Base-by-base conservation (phyloP, 2,329 filamentous ascomycete species). In the Karstenula rhodostoma region DNA sequence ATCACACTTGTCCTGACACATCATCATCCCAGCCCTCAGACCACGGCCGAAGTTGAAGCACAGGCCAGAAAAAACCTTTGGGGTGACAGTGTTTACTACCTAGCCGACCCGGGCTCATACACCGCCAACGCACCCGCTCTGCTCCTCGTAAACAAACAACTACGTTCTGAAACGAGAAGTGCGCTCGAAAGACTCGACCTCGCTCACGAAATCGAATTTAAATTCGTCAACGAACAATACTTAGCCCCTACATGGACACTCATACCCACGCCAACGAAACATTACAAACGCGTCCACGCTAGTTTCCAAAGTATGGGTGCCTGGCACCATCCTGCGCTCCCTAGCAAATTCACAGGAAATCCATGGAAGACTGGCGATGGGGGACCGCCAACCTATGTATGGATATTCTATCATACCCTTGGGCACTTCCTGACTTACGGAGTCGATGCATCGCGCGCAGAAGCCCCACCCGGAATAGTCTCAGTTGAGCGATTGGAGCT, bases 161-260 rank as follows among this genome's bases (percentile, higher is more conserved):
- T 59, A 7, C 43, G 47, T 25, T 32, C 51, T 8, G 51, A 59
- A 25, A 50, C 43, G 17, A 15, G 19, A 33, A 44, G 22, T 4
- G 40, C 25, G 9, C 33, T 50, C 9, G 23, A 43, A 13, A 32
- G 51, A 8, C 23, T 48, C 9, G 5, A 35, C 15, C 23, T 55
- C n/a, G n/a, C 37, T 9, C 52, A 55, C n/a, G 57, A 59, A 19
- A 33, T 59, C 1, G 57, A 55, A 9, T 22, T 59, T 9, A 55
- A 59, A 23, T 50, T 59, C 33, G 42, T 59, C 5, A 37, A 59
- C 15, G 57, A 59, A 15, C 43, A 19, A 15, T 59, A 55, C 40
- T 10, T 56, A 15, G 57, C 33, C 12, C 44, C 57, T 9, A 59
- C 57, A 25, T 59, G 57, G 49, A 32, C 29, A 5, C 27, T 25